Evolutionary conservation across 2,329 filamentous ascomycete species (phyloP), one percentile per base, ranked within the genome.

Genomic region (Diaporthe batatas): DNA sequence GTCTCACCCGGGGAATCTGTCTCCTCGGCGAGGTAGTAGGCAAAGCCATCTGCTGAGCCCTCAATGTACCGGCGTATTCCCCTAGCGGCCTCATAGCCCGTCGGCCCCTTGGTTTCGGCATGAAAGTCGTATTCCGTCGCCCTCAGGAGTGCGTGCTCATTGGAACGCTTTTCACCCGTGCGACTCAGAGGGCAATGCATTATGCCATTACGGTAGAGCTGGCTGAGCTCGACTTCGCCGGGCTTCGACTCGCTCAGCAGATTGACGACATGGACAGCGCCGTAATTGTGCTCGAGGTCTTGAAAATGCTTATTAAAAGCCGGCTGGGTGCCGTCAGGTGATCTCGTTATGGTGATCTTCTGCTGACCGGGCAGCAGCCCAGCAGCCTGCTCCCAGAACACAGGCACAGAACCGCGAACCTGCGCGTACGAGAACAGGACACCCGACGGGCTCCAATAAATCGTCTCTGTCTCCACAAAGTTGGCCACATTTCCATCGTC

Each of bases 401-500:
- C 88, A 0, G 96, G 96, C 10, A 99, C 94, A 8, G 95, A 98
- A 49, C 96, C 96, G 77, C 96, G 90, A 34, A 97, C 90, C 82
- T 99, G 96, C 2, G 92, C 94, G 81, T 98, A 99, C 0, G 96
- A 98, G 80, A 98, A 98, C 71, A 94, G 91, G 8, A 94, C 84
- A 4, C 90, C 90, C 0, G 91, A 90, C 0, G 93, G 93, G 77
- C 92, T 92, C 92, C 94, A 98, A 79, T 97, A 95, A 53, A 96
- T 91, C 0, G 95, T 97, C 83, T 99, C 96, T 0, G 95, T 96
- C 82, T 99, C 96, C n/a, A 98, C 96, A 82, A 98, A 99, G 82
- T 99, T 99, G 74, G 96, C 95, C 36, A 98, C 96, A 78, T 98
- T 94, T 18, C 96, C 96, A 79, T 98, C 95, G 80, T 99, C 96